Percentiles rank a stretch among this genome's conserved stretches.
phyloP scores from a whole-genome alignment of 2,329 filamentous ascomycete genomes.

The Rasamsonia emersonii region DNA sequence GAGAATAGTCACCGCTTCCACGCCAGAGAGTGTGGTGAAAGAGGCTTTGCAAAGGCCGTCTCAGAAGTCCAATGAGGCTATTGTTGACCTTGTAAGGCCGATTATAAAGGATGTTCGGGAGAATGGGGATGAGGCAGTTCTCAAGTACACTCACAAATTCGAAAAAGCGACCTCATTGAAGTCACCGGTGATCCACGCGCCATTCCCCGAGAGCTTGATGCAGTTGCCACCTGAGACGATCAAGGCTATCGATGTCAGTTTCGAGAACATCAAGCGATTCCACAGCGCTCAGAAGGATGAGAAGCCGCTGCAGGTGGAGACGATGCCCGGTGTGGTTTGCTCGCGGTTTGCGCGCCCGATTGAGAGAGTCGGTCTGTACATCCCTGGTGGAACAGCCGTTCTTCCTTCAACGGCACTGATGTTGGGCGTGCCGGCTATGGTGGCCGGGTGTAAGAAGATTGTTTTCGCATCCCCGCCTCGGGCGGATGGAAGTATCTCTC shows the following conservation, averaged over 20 bases:
- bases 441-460: constrained; percentile 91
- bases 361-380: constrained; percentile 90
- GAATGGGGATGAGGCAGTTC: constrained; percentile 76
- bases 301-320: constrained; percentile 77
- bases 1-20: constrained; percentile 61
- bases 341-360: constrained; percentile 88
- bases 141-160: constrained; percentile 95
- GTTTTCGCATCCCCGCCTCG: constrained; percentile 88
- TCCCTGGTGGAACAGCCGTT: constrained; percentile 94
- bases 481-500: constrained; percentile 79
- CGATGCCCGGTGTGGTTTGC: constrained; percentile 94
- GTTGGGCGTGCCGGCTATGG: constrained; percentile 95
- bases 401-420: constrained; percentile 94
- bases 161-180: constrained; percentile 89
- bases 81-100: constrained; percentile 80
- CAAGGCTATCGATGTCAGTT: constrained; percentile 86
- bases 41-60: constrained; percentile 79
- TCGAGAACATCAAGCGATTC: constrained; percentile 89
- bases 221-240: constrained; percentile 73
- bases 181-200: constrained; percentile 80
- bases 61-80: constrained; percentile 88
- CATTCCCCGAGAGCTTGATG: constrained; percentile 82
- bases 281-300: constrained; percentile 84
- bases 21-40: constrained; percentile 56
- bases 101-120: constrained; percentile 83